Evolutionary conservation across 306 rosid species (phyloP), one percentile per base, ranked within the genome.

Genomic region (Pterocarpus macrocarpus): DNA sequence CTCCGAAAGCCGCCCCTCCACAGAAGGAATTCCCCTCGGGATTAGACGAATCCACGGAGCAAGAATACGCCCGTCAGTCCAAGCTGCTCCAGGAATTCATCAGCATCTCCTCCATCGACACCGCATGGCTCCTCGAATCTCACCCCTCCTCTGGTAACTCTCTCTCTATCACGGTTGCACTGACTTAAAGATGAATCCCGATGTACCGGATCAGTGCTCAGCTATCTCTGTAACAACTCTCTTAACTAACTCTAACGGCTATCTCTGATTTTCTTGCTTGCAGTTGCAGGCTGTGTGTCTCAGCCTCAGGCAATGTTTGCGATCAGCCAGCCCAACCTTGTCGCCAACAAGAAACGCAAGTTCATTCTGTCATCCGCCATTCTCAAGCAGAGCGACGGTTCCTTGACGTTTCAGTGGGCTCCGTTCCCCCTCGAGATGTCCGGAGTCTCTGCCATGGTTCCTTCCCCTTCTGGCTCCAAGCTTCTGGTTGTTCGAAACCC

Each of bases 391-490:
- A 87, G 69, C 69, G 56, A 83, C 3, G 69, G 30, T 17, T 84
- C 87, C 22, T 89, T 80, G 9, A 70, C 82, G 15, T 93, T 95
- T 70, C 82, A 82, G 7, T 95, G 97, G 97, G 69, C 93, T 57
- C 94, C 96, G 7, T 95, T 95, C 83, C 99, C 99, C 3, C 70
- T 89, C 62, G 97, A 95, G 88, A 77, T 90, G 90, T 65, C 84
- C 0, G 98, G 97, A 82, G 91, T 88, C 57, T 93, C 98, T 34
- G 76, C 57, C 34, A 75, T 93, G 75, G 90, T 95, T 71, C 98
- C 99, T 38, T 95, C 99, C 0, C 99, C 94, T 3, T 91, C 98
- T 17, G 96, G 91, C 13, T 81, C 90, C 9, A 93, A 89, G 81
- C 85, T 95, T 82, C 85, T 93, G 16, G 80, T 88, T 7, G 81